These are phyloP conservation scores for Oryza coarctata DNA, from an alignment of 176 grass and related monocot genomes.

Conservation along the genomic window DNA sequence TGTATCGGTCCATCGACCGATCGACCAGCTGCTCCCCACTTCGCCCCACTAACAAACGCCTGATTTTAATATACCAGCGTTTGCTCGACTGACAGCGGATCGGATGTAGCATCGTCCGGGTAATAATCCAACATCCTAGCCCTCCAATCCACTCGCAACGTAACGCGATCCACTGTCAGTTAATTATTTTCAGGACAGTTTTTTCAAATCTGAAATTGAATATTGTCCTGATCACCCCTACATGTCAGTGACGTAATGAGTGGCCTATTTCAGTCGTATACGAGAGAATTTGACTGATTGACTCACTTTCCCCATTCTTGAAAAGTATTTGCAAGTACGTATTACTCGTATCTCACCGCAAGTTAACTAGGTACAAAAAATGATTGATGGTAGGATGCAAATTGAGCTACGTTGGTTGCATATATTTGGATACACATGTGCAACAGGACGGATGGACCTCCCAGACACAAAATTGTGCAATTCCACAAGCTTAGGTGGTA, in stretches of 20 bases:
- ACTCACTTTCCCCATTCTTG: not conserved
- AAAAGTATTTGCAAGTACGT: not conserved
- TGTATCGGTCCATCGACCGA: not conserved
- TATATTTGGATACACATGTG: not conserved
- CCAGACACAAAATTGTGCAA: not conserved
- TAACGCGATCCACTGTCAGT: not conserved
- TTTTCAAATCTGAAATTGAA: not conserved
- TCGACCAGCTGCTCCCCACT: slow-evolving; percentile 6
- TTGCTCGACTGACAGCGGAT: not conserved
- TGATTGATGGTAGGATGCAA: not conserved
- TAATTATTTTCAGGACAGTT: not conserved
- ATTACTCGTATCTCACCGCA: not conserved
- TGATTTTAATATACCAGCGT: slow-evolving; percentile 20
- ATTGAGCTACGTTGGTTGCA: not conserved
- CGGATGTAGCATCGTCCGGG: not conserved
- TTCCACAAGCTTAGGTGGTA: not conserved
- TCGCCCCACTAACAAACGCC: slow-evolving; percentile 30
- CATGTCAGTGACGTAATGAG: not conserved
- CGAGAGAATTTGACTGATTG: not conserved
- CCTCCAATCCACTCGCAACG: not conserved
- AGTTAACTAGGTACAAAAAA: not conserved
- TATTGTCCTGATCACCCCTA: not conserved
- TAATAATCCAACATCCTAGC: not conserved
- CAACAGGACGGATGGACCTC: not conserved
- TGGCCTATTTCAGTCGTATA: not conserved